These are phyloP conservation scores for Amauroascus verrucosus DNA, from an alignment of 2,329 filamentous ascomycete species.

Conservation along the genomic window DNA sequence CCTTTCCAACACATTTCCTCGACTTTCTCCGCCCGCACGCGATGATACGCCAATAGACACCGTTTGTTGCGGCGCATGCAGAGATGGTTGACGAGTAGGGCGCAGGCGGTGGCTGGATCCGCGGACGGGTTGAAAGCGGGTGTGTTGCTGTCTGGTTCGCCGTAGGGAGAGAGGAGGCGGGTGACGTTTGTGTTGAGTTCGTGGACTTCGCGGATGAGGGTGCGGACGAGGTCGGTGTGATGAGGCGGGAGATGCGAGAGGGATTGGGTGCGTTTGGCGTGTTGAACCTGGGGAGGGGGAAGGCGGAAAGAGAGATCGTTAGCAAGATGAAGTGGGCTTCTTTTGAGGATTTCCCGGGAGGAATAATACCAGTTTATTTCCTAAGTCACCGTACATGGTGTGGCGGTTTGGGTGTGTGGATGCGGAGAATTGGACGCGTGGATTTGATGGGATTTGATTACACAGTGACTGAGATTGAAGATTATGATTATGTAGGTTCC, in stretches of 20 bases:
- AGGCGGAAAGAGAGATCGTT: background rate
- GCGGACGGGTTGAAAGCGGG: constrained; percentile 65
- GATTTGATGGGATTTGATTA: background rate
- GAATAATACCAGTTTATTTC: constrained; percentile 72
- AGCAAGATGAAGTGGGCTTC: too few species aligned
- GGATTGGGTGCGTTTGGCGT: constrained; percentile 89
- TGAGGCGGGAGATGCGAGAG: constrained; percentile 80
- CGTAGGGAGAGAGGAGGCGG: constrained; percentile 68
- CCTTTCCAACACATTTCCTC: constrained; percentile 92
- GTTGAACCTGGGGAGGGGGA: constrained; percentile 59
- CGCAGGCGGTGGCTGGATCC: constrained; percentile 75
- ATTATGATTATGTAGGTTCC: too few species aligned
- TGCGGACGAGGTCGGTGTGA: constrained; percentile 80
- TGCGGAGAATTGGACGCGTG: too few species aligned
- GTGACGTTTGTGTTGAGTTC: constrained; percentile 82
- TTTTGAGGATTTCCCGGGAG: too few species aligned
- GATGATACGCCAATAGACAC: constrained; percentile 88
- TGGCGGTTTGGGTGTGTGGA: too few species aligned
- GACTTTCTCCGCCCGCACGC: constrained; percentile 77
- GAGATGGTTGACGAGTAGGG: constrained; percentile 83
- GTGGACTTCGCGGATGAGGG: constrained; percentile 79
- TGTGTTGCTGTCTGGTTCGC: constrained; percentile 23
- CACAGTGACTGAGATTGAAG: too few species aligned
- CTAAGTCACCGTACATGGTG: constrained; percentile 76
- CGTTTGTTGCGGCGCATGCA: constrained; percentile 95